Percentiles rank a stretch among this genome's conserved stretches.
These are phyloP conservation scores for Leucosporidium scottii DNA, from an alignment of 768 basidiomycete genomes.

Conservation along the genomic window DNA sequence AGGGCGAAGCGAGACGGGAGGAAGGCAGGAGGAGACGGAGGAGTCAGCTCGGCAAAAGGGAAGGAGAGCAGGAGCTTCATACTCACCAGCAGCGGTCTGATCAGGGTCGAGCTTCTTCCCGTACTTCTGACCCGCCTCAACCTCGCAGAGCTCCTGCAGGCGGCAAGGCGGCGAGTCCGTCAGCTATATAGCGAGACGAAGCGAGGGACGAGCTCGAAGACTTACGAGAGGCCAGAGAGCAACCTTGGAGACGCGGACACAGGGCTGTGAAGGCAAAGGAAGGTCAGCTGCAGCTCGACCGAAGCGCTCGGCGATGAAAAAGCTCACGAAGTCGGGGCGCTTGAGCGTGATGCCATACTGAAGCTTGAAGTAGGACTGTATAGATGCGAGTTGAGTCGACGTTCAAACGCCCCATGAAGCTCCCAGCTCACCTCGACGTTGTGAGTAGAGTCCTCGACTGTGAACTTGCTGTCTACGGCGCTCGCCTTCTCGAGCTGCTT, in stretches of 20 bases:
- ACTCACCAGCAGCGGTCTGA: slow-evolving; percentile 11
- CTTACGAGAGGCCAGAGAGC: slow-evolving; percentile 8
- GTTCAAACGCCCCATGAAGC: not conserved
- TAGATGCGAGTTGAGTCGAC: slow-evolving; percentile 3
- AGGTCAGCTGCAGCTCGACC: not conserved
- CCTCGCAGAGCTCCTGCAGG: slow-evolving; percentile 8
- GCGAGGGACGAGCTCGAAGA: not conserved
- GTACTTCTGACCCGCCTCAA: slow-evolving; percentile 9
- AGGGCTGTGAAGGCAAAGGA: slow-evolving; percentile 3
- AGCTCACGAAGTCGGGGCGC: slow-evolving; percentile 12
- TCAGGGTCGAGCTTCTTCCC: slow-evolving; percentile 13
- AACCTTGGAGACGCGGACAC: slow-evolving; percentile 21
- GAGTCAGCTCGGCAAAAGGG: too few relatives aligned
- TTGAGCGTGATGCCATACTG: slow-evolving; percentile 13
- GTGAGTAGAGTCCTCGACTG: slow-evolving; percentile 4
- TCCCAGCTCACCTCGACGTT: not conserved
- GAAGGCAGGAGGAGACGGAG: too few relatives aligned
- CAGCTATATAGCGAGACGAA: not conserved
- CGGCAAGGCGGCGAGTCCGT: too few relatives aligned
- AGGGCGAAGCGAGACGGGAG: not conserved
- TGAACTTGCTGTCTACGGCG: slow-evolving; percentile 5
- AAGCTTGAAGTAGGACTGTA: slow-evolving; percentile 15
- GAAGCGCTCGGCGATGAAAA: not conserved
- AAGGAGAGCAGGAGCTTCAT: too few relatives aligned
- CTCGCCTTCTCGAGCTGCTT: not conserved